A percentile compares a stretch with the other conserved stretches of the same genome.
phyloP scores from a whole-genome alignment of 1,284 basidiomycete species.

The Wallemia hederae region DNA sequence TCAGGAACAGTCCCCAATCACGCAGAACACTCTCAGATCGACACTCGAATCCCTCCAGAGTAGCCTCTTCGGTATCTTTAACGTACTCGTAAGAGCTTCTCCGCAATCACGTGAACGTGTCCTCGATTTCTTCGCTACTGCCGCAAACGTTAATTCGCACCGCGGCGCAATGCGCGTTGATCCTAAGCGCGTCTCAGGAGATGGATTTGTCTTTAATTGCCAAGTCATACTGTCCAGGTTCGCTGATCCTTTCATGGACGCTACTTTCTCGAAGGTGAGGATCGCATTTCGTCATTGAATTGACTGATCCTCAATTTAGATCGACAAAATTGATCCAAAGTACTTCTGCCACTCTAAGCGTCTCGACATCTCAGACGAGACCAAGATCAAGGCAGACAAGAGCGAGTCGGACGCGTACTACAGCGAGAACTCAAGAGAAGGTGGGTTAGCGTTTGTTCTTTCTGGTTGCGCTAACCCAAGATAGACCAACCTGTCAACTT shows the following conservation, averaged over 20 bases:
- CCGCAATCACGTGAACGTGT: conserved; percentile 52
- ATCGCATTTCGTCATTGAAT: neutral
- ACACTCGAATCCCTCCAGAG: conserved; percentile 20
- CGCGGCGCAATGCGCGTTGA: conserved; percentile 81
- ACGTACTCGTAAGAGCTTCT: conserved; percentile 55
- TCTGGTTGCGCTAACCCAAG: neutral
- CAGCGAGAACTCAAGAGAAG: conserved; percentile 20
- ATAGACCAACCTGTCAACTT: conserved; percentile 36
- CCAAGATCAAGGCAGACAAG: conserved; percentile 62
- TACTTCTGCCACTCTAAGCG: conserved; percentile 45
- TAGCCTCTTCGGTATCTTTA: conserved; percentile 64
- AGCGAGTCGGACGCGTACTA: conserved; percentile 51
- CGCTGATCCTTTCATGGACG: conserved; percentile 91
- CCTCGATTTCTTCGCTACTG: conserved; percentile 49
- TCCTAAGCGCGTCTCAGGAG: conserved; percentile 51
- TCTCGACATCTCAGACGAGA: conserved; percentile 54
- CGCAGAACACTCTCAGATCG: neutral
- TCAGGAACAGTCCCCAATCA: neutral
- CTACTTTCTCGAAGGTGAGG: conserved; percentile 51
- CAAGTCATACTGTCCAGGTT: conserved; percentile 56
- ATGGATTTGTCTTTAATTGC: conserved; percentile 78
- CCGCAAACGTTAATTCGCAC: conserved; percentile 46
- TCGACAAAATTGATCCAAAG: conserved; percentile 64
- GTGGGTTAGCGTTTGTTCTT: conserved; percentile 10
- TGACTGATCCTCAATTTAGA: conserved; percentile 20